These are phyloP conservation scores for Sclerotinia subarctica DNA, from an alignment of 2,329 filamentous ascomycete genomes.

Conservation along the genomic window DNA sequence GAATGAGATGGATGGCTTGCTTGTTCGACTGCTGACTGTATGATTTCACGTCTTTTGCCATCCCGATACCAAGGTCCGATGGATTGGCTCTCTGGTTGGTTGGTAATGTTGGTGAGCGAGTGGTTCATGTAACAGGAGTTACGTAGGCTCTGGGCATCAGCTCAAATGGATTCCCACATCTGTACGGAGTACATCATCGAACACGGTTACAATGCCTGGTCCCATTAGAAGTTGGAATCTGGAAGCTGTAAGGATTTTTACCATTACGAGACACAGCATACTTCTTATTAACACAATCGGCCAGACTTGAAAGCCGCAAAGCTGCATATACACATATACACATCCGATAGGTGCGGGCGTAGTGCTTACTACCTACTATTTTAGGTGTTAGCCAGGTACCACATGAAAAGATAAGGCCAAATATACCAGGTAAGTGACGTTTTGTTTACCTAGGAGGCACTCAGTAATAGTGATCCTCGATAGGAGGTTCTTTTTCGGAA, in stretches of 20 bases:
- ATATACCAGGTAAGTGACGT: not conserved
- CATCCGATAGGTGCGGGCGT: not conserved
- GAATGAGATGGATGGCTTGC: not conserved
- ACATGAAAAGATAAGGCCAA: not conserved
- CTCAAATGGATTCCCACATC: not conserved
- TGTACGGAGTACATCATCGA: not conserved
- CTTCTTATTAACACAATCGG: not conserved
- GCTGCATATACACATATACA: not conserved
- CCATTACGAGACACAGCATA: not conserved
- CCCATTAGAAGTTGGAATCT: not conserved
- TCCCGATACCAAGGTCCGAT: not conserved
- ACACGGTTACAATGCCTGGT: not conserved
- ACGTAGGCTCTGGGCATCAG: not conserved
- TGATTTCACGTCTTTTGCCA: not conserved
- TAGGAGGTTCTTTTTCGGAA: too few species aligned
- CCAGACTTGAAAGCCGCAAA: not conserved
- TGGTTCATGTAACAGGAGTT: not conserved
- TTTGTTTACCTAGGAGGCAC: not conserved
- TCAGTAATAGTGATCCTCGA: too few species aligned
- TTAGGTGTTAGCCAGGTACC: not conserved
- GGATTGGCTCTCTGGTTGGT: not conserved
- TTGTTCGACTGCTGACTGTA: not conserved
- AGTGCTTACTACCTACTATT: not conserved
- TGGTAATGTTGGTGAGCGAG: not conserved
- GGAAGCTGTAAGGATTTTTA: not conserved